Conservation (phyloP, 768 basidiomycete genomes). For the Calvatia gigantea region DNA sequence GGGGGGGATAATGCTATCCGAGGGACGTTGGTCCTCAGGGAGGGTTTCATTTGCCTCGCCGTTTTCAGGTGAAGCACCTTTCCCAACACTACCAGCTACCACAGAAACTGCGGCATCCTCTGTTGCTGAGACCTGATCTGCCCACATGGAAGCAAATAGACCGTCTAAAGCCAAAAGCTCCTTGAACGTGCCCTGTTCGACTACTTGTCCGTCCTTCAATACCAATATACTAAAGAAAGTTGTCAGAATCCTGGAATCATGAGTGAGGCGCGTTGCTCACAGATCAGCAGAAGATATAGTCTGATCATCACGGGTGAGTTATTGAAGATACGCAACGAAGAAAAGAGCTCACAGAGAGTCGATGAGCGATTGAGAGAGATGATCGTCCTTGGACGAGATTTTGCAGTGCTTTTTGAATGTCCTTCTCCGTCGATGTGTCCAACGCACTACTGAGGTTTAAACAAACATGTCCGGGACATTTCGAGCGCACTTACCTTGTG, state of each 20-base stretch:
- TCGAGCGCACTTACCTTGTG: constrained; percentile 44
- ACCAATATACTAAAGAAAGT: constrained; percentile 68
- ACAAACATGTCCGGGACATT: not conserved
- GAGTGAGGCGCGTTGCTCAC: constrained; percentile 32
- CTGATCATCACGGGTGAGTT: constrained; percentile 24
- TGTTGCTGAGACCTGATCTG: constrained; percentile 69
- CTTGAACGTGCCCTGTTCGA: constrained; percentile 78
- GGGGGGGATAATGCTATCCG: not conserved
- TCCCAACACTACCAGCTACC: constrained; percentile 30
- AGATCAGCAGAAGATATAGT: constrained; percentile 60
- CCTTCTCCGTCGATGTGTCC: constrained; percentile 88
- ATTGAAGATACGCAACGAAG: constrained; percentile 1
- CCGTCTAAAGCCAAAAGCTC: constrained; percentile 73
- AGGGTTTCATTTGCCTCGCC: not conserved
- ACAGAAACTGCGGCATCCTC: constrained; percentile 45
- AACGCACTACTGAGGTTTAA: constrained; percentile 50
- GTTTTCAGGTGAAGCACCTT: constrained; percentile 26
- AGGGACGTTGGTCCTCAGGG: not conserved
- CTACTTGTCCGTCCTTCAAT: constrained; percentile 84
- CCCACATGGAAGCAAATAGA: constrained; percentile 85
- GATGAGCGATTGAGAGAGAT: constrained; percentile 77
- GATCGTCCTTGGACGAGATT: constrained; percentile 72
- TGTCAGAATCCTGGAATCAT: not conserved
- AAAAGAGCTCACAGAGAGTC: constrained; percentile 57
- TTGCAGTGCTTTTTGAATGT: constrained; percentile 85